These are phyloP conservation scores for Backusella psychrophila DNA, from an alignment of 192 early-diverging fungal genomes.

Conservation along the genomic window DNA sequence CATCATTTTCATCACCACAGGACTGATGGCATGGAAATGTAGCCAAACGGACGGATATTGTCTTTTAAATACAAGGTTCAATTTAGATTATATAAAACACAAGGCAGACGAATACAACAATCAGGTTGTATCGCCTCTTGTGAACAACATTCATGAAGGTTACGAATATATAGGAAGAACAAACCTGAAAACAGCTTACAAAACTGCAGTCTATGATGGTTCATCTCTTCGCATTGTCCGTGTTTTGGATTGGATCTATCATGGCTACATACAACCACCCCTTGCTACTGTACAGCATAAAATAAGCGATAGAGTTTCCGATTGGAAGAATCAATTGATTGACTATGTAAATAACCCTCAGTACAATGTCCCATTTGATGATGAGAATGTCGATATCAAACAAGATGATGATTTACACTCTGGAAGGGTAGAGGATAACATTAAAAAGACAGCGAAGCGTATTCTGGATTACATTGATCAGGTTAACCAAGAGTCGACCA, in stretches of 20 bases:
- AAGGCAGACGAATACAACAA: background rate
- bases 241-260: background rate
- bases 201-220: background rate
- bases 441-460: background rate
- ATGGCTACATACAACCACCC: background rate
- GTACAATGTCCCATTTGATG: background rate
- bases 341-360: background rate
- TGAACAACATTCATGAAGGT: background rate
- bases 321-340: background rate
- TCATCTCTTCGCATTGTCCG: background rate
- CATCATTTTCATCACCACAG: background rate
- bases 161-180: background rate
- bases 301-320: background rate
- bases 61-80: background rate
- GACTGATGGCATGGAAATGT: background rate
- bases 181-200: background rate
- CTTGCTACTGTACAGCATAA: background rate
- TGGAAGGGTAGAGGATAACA: background rate
- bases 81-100: background rate
- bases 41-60: background rate
- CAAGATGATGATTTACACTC: background rate
- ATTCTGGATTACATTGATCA: conserved; percentile 5
- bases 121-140: background rate
- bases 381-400: too few relatives aligned
- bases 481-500: background rate